Evolutionary conservation across 2,329 filamentous ascomycete species (phyloP), one percentile per base, ranked within the genome.

Genomic region (Alternaria longipes): DNA sequence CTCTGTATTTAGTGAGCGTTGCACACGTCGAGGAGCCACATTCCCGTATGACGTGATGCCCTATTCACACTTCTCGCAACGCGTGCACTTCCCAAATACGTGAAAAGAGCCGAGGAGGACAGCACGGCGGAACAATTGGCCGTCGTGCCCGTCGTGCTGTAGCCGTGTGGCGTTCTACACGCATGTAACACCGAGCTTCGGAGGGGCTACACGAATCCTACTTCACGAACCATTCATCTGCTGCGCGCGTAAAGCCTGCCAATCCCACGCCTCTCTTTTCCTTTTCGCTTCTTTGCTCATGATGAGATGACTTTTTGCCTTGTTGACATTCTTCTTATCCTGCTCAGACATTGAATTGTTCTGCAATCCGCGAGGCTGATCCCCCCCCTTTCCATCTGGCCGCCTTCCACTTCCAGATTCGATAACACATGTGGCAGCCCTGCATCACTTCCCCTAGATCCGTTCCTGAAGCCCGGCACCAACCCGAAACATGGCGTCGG

Each of bases 401-500:
- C 36, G n/a, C 22, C 53, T 28, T 5, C 38, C 24, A 32, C 47
- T 47, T 54, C 16, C 56, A 47, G 18, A 12, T 12, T 12, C 36
- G 18, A 41, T 57, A 47, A 45, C 51, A 26, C 58, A 60, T 56
- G 46, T 40, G 54, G 52, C 20, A 60, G 56, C 54, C 59, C 36
- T 58, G 47, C 51, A 54, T 57, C 49, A 22, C 24, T 52, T 32
- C 38, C 26, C 53, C 18, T n/a, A 42, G 38, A 34, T 26, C 41
- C 32, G n/a, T 56, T 44, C 38, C 50, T 49, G 52, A 28, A 7
- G 36, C n/a, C 57, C 49, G 54, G 49, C 45, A 56, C 55, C 47
- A 59, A 44, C 32, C 41, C 52, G 46, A 50, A 51, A 58, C 54
- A 74, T 74, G 71, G 67, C 67, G 41, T 52, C 59, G 38, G 54